Percentiles rank a stretch among this genome's conserved stretches.
These are phyloP conservation scores for Phylloporus arenicola DNA, from an alignment of 768 basidiomycete species.

Conservation along the genomic window DNA sequence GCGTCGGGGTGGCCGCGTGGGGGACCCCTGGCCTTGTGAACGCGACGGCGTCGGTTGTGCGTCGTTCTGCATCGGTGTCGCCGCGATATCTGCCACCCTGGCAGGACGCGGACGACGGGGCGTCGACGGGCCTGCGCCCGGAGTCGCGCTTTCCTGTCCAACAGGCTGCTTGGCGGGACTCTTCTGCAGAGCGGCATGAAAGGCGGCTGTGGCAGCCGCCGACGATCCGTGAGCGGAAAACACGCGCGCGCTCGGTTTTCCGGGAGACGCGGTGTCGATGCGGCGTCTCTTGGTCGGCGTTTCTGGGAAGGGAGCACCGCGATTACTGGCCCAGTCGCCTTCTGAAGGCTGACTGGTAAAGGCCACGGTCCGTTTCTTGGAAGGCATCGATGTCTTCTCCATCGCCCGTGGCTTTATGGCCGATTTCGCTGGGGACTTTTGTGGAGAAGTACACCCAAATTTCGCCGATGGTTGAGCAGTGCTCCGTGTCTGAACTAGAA, in stretches of 20 bases:
- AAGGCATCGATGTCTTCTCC: conserved; percentile 8
- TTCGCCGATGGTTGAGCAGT: neutral
- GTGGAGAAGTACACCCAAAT: neutral
- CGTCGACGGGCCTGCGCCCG: conserved; percentile 20
- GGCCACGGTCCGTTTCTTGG: conserved; percentile 30
- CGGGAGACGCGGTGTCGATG: conserved; percentile 14
- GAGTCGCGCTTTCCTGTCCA: neutral
- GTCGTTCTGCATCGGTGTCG: conserved; percentile 11
- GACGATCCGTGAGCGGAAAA: conserved; percentile 8
- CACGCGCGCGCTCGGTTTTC: conserved; percentile 10
- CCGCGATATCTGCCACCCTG: conserved; percentile 1
- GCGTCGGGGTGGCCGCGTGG: conserved; percentile 21
- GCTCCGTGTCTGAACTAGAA: conserved; percentile 5
- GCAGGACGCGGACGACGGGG: conserved; percentile 15
- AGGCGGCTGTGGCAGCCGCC: conserved; percentile 8
- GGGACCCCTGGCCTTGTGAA: conserved; percentile 11
- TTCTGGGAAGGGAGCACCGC: conserved; percentile 30
- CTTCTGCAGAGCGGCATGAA: conserved; percentile 15
- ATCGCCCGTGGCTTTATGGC: conserved; percentile 11
- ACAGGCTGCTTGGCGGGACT: conserved; percentile 4
- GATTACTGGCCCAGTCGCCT: conserved; percentile 21
- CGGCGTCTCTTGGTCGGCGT: conserved; percentile 43
- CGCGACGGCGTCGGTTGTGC: conserved; percentile 22
- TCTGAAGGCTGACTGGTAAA: conserved; percentile 11
- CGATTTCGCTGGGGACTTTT: conserved; percentile 19